phyloP scores from a whole-genome alignment of 1,284 basidiomycete genomes.

The Ganoderma lingzhi region DNA sequence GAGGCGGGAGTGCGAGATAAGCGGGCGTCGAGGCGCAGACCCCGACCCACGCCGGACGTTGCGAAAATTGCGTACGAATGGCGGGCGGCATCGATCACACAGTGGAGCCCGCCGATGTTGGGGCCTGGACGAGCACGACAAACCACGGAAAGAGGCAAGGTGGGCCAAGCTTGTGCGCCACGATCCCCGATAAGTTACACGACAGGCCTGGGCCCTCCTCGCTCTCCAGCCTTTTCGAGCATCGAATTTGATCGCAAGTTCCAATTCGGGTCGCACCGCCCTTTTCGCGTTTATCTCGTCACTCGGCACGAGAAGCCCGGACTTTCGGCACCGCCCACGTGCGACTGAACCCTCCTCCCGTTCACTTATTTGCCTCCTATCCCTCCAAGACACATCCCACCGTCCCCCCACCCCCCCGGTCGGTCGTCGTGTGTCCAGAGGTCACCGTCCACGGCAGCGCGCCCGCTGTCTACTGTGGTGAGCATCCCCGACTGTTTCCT shows the following conservation, averaged over 20 bases:
- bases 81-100: not conserved
- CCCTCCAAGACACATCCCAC: conserved; percentile 22
- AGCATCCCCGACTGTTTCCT: not conserved
- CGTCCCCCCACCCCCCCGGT: conserved; percentile 21
- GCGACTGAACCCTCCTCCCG: conserved; percentile 22
- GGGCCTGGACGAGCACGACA: not conserved
- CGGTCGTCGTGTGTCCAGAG: conserved; percentile 27
- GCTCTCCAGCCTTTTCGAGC: not conserved
- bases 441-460: conserved; percentile 28
- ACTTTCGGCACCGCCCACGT: conserved; percentile 22
- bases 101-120: not conserved
- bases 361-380: conserved; percentile 23
- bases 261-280: not conserved
- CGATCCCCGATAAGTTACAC: not conserved
- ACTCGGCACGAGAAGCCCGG: not conserved
- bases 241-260: not conserved
- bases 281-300: not conserved
- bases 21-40: conserved; percentile 9
- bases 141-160: not conserved
- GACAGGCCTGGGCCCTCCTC: not conserved
- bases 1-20: conserved; percentile 26
- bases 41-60: conserved; percentile 13
- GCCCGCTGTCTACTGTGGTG: conserved; percentile 25
- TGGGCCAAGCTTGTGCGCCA: not conserved
- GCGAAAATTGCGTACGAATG: not conserved